phyloP scores from a whole-genome alignment of 352 stramenopile genomes.

The Phytophthora parvispora region DNA sequence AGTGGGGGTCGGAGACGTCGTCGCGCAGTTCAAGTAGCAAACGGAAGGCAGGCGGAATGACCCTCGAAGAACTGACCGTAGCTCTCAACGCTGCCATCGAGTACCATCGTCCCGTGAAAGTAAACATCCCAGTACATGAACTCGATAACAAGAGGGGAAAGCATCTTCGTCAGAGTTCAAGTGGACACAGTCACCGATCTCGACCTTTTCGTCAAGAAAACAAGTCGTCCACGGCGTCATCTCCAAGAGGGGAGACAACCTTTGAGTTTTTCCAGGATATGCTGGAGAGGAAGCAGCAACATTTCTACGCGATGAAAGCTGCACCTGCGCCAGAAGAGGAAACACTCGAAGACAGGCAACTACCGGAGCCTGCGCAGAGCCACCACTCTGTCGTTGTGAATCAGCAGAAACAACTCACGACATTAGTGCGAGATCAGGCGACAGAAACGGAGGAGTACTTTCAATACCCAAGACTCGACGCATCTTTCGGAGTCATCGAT shows the following conservation, averaged over 20 bases:
- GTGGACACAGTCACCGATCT: background rate
- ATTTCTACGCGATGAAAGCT: constrained; percentile 26
- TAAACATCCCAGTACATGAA: background rate
- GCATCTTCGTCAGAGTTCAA: background rate
- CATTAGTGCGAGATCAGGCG: constrained; percentile 24
- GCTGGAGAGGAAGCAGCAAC: constrained; percentile 33
- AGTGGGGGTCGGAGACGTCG: constrained; percentile 6
- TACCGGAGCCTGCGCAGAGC: background rate
- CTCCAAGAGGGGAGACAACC: background rate
- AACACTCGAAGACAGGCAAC: background rate
- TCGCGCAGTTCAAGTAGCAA: background rate
- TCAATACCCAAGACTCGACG: background rate
- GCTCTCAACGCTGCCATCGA: constrained; percentile 70
- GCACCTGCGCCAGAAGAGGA: background rate
- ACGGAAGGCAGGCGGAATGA: constrained; percentile 30
- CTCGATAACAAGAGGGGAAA: background rate
- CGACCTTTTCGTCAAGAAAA: background rate
- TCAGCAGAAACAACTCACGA: constrained; percentile 26
- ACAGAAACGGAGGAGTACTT: constrained; percentile 22
- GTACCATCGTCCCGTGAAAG: constrained; percentile 37
- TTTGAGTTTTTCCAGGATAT: constrained; percentile 33
- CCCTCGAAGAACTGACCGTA: constrained; percentile 60
- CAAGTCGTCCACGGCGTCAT: background rate
- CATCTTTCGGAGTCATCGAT: background rate
- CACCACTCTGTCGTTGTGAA: background rate